A percentile compares a stretch with the other conserved stretches of the same genome.
These are phyloP conservation scores for Halophytophthora polymorphica DNA, from an alignment of 352 stramenopile genomes.

Conservation along the genomic window DNA sequence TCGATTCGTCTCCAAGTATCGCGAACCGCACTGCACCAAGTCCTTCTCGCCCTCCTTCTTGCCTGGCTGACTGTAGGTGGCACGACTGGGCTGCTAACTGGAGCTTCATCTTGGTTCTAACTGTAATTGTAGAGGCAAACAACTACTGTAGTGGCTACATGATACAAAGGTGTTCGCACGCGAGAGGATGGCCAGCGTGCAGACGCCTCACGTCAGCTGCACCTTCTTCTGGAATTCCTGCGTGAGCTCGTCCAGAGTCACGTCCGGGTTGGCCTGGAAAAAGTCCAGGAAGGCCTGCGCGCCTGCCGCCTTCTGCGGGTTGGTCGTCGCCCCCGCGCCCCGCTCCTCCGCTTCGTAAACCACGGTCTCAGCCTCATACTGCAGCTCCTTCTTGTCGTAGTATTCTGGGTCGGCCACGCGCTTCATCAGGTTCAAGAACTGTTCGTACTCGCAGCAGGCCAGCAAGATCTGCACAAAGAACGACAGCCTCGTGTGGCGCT, in stretches of 20 bases:
- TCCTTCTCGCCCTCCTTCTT: no score
- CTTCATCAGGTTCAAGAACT: constrained; percentile 85
- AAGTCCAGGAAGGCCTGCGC: constrained; percentile 73
- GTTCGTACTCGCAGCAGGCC: constrained; percentile 78
- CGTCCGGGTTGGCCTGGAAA: constrained; percentile 64
- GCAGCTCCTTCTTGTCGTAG: constrained; percentile 79
- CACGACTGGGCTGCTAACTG: no score
- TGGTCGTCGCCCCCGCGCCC: constrained; percentile 4
- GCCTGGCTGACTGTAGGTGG: no score
- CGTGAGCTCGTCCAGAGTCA: constrained; percentile 65
- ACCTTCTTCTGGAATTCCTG: constrained; percentile 74
- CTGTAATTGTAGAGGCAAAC: no score
- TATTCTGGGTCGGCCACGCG: constrained; percentile 74
- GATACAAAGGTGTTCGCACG: constrained; percentile 31
- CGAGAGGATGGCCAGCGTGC: background rate
- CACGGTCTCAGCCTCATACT: constrained; percentile 59
- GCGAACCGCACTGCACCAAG: no score
- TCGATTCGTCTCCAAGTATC: no score
- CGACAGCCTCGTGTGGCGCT: constrained; percentile 71
- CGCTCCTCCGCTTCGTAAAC: constrained; percentile 52
- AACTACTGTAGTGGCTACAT: constrained; percentile 31
- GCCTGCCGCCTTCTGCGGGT: constrained; percentile 28
- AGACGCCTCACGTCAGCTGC: constrained; percentile 45
- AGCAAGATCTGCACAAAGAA: constrained; percentile 83
- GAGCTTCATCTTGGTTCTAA: no score